These are phyloP conservation scores for Crassisporium funariophilum DNA, from an alignment of 768 basidiomycete species.

Conservation along the genomic window DNA sequence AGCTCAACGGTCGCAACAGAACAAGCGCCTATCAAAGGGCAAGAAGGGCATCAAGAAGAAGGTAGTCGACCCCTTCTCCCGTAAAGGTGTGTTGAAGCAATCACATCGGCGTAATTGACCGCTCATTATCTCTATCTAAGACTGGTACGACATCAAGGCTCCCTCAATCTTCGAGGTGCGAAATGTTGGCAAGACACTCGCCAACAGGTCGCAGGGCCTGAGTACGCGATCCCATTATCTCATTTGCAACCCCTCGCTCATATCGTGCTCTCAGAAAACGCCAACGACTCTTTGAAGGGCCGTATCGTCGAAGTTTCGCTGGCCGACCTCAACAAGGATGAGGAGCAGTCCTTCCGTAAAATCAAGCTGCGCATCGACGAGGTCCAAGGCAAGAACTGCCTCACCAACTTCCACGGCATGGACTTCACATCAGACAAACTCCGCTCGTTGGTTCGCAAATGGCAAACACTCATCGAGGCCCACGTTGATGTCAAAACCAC, in stretches of 20 bases:
- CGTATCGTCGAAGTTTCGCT: constrained; percentile 96
- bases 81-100: constrained; percentile 75
- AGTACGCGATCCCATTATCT: constrained; percentile 59
- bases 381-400: constrained; percentile 97
- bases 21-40: constrained; percentile 97
- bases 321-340: constrained; percentile 98
- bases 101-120: constrained; percentile 5
- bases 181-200: constrained; percentile 98
- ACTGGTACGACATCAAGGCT: constrained; percentile 99
- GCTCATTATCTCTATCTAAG: constrained; percentile 40
- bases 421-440: constrained; percentile 99
- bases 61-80: constrained; percentile 99
- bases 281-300: constrained; percentile 97
- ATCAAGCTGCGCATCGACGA: constrained; percentile 98
- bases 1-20: constrained; percentile 48
- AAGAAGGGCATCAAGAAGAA: constrained; percentile 99
- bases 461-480: constrained; percentile 99
- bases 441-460: constrained; percentile 98
- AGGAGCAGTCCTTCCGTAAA: constrained; percentile 99
- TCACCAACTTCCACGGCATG: constrained; percentile 99
- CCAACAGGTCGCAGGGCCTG: constrained; percentile 96
- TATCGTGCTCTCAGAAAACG: constrained; percentile 70
- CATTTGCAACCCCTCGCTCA: neutral
- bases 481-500: constrained; percentile 99
- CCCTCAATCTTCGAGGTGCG: constrained; percentile 96